phyloP scores from a whole-genome alignment of 1,139 yeast genomes.

The Arxiozyma heterogenica region DNA sequence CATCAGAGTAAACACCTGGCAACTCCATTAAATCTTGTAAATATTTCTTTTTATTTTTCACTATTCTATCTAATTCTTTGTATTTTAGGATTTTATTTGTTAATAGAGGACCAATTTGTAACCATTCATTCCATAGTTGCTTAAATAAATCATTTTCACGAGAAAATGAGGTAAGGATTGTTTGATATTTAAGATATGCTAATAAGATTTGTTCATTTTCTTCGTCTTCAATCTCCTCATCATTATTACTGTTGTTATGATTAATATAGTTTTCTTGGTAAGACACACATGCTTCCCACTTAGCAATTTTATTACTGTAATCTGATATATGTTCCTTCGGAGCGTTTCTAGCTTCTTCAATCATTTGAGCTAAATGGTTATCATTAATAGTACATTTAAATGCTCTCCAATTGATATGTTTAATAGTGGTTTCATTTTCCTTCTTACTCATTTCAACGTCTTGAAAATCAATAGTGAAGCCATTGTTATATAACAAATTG shows the following conservation, averaged over 20 bases:
- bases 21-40: constrained; percentile 57
- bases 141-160: constrained; percentile 54
- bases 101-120: constrained; percentile 31
- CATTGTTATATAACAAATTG: constrained; percentile 35
- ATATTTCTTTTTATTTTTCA: constrained; percentile 20
- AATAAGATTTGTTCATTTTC: constrained; percentile 69
- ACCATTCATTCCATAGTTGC: constrained; percentile 31
- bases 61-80: constrained; percentile 27
- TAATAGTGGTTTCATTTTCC: constrained; percentile 24
- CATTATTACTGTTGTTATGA: constrained; percentile 26
- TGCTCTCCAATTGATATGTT: constrained; percentile 56
- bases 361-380: constrained; percentile 60
- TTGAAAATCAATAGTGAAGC: constrained; percentile 17
- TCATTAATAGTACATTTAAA: constrained; percentile 63
- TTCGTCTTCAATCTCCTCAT: constrained; percentile 32
- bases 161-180: constrained; percentile 55
- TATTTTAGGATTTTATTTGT: constrained; percentile 36
- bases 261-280: constrained; percentile 42
- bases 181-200: constrained; percentile 65
- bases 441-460: constrained; percentile 16
- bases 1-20: constrained; percentile 89
- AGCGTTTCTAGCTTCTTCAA: constrained; percentile 29
- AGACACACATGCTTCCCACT: constrained; percentile 50
- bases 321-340: constrained; percentile 29
- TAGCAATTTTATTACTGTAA: constrained; percentile 40